Evolutionary conservation across 768 basidiomycete genomes (phyloP).

Genomic region (Pulveroboletus sp.): DNA sequence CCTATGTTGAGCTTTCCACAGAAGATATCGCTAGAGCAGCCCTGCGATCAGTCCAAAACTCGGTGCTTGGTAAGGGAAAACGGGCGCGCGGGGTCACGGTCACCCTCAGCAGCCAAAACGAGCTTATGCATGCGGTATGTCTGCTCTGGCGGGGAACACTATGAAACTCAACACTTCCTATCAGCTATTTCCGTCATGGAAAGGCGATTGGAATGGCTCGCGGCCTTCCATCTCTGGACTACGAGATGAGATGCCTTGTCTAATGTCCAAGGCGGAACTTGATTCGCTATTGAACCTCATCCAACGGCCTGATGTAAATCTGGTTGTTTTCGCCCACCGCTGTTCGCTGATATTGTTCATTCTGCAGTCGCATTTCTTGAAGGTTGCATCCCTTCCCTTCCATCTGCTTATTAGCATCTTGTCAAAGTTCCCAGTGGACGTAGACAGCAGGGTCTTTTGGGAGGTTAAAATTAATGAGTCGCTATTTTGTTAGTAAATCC

Average conservation of each 20-base stretch:
- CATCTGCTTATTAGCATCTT: slow-evolving; percentile 71
- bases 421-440: slow-evolving; percentile 73
- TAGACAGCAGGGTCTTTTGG: slow-evolving; percentile 76
- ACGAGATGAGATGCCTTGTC: slow-evolving; percentile 51
- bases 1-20: slow-evolving; percentile 68
- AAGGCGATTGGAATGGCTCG: slow-evolving; percentile 65
- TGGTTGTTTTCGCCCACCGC: background rate
- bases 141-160: background rate
- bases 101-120: slow-evolving; percentile 73
- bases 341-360: slow-evolving; percentile 12
- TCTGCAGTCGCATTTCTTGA: slow-evolving; percentile 75
- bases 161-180: slow-evolving; percentile 1
- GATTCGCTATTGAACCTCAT: slow-evolving; percentile 64
- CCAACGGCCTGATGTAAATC: slow-evolving; percentile 68
- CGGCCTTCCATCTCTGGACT: slow-evolving; percentile 65
- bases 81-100: slow-evolving; percentile 81
- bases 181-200: slow-evolving; percentile 79
- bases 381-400: slow-evolving; percentile 78
- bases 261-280: slow-evolving; percentile 66
- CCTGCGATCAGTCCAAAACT: slow-evolving; percentile 47
- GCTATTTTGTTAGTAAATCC: slow-evolving; percentile 54
- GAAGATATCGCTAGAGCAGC: slow-evolving; percentile 61
- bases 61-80: slow-evolving; percentile 70
- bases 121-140: slow-evolving; percentile 72
- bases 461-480: slow-evolving; percentile 54